Evolutionary conservation across 208 protist species (phyloP).

Genomic region (Trypanosoma scelopori): DNA sequence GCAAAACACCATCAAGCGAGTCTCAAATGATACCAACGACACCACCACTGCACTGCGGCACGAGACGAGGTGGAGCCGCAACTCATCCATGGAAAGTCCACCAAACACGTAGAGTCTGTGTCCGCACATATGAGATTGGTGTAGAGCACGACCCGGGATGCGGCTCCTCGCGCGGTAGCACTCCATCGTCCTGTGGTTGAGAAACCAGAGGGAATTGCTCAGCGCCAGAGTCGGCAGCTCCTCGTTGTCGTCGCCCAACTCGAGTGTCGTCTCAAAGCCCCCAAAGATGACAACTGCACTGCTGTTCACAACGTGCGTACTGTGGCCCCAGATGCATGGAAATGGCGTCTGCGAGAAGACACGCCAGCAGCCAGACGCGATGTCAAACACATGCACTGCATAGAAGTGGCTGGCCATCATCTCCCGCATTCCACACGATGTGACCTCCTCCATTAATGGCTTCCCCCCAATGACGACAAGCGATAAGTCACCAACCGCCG

Average conservation of each 20-base stretch:
- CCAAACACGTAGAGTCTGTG: constrained; percentile 12
- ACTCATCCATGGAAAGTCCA: constrained; percentile 13
- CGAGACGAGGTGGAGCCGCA: constrained; percentile 3
- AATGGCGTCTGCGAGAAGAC: constrained; percentile 9
- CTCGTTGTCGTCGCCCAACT: neutral
- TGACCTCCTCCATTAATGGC: constrained; percentile 4
- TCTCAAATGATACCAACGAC: constrained; percentile 17
- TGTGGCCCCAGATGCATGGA: constrained; percentile 16
- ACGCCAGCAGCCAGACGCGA: constrained; percentile 5
- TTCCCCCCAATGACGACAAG: constrained; percentile 19
- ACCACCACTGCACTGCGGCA: constrained; percentile 10
- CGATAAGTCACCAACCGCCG: constrained; percentile 8
- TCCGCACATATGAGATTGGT: constrained; percentile 18
- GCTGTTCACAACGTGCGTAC: constrained; percentile 13
- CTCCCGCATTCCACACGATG: constrained; percentile 8
- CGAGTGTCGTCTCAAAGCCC: constrained; percentile 18
- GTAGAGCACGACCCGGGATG: constrained; percentile 11
- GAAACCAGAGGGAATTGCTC: constrained; percentile 17
- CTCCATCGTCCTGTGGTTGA: constrained; percentile 17
- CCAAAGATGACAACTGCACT: constrained; percentile 15
- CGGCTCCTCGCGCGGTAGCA: neutral
- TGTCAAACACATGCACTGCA: constrained; percentile 17
- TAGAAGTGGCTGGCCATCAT: constrained; percentile 16
- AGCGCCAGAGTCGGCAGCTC: constrained; percentile 10
- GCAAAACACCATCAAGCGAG: constrained; percentile 14